These are phyloP conservation scores for Porphyrellus cyaneotinctus DNA, from an alignment of 768 basidiomycete genomes.

Conservation along the genomic window DNA sequence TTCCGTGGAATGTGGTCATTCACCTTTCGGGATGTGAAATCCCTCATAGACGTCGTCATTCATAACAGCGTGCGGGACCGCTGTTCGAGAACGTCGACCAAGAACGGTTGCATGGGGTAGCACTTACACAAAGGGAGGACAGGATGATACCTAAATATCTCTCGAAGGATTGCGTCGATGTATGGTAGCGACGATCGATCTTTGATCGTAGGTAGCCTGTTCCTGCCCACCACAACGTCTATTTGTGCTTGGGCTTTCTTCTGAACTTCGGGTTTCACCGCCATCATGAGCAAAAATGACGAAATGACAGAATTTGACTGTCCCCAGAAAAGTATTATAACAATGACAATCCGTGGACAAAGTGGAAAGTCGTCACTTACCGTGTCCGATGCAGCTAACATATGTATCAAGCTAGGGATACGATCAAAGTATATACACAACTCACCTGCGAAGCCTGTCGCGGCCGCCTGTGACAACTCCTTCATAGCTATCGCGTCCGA, in stretches of 20 bases:
- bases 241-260: constrained; percentile 23
- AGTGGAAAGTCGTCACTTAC: constrained; percentile 1
- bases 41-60: constrained; percentile 43
- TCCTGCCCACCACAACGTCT: constrained; percentile 12
- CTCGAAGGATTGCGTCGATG: neutral
- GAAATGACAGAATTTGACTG: constrained; percentile 25
- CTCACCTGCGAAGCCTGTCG: constrained; percentile 20
- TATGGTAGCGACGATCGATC: constrained; percentile 17
- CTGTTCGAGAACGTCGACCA: constrained; percentile 3
- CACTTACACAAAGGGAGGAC: constrained; percentile 16
- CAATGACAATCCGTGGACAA: neutral
- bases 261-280: constrained; percentile 10
- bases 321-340: neutral
- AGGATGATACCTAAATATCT: constrained; percentile 3
- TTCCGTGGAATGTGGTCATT: neutral
- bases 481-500: constrained; percentile 3
- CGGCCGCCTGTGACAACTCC: constrained; percentile 21
- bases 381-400: constrained; percentile 20
- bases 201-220: constrained; percentile 11
- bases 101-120: neutral
- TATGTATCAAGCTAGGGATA: neutral
- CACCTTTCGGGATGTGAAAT: constrained; percentile 48
- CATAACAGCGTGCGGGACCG: constrained; percentile 31
- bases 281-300: constrained; percentile 20
- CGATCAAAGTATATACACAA: neutral